Evolutionary conservation across 257 asterid species (phyloP), one percentile per base, ranked within the genome.

Genomic region (Scutellaria baicalensis): DNA sequence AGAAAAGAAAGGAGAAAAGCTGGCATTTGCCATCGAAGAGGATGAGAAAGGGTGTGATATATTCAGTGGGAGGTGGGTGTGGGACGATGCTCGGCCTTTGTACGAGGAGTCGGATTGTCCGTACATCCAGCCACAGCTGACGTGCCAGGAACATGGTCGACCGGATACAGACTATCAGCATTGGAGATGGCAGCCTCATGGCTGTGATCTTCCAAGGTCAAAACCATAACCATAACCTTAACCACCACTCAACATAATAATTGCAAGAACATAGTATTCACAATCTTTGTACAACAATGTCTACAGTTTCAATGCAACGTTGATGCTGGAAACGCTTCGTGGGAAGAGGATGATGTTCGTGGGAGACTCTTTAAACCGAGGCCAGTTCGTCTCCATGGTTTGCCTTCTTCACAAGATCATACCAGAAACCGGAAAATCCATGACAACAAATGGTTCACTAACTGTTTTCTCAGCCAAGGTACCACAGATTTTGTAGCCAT

Each of bases 101-200:
- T 94, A 94, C 64, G 88, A 91, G 72, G 99, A 94, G 48, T 68
- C 66, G 31, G 97, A 94, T 51, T 94, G 99, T 18, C 97, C 96
- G 8, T 94, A 91, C 78, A 89, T 94, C 12, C 97, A 84, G 73
- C 99, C 97, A 10, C 99, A 94, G 85, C 81, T 89, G 66, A 89
- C 99, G 20, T 94, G 99, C 57, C 96, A 79, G 66, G 89, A 83
- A 44, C 95, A 82, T 43, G 96, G 99, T 70, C 93, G 97, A 9
- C 96, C 93, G 16, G 99, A 94, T 5, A 91, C 71, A 59, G 96
- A 81, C 18, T 89, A 94, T 39, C 97, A 80, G 44, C 78, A 81
- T 1, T 88, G 97, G 99, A 80, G 96, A 77, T 94, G 99, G 99
- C 90, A 94, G 77, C 99, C 99, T 59, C 83, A 80, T 70, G 84